A percentile compares a stretch with the other conserved stretches of the same genome.
Evolutionary conservation across 1,139 yeast genomes (phyloP).

Genomic region (Groenewaldozyma sp.): DNA sequence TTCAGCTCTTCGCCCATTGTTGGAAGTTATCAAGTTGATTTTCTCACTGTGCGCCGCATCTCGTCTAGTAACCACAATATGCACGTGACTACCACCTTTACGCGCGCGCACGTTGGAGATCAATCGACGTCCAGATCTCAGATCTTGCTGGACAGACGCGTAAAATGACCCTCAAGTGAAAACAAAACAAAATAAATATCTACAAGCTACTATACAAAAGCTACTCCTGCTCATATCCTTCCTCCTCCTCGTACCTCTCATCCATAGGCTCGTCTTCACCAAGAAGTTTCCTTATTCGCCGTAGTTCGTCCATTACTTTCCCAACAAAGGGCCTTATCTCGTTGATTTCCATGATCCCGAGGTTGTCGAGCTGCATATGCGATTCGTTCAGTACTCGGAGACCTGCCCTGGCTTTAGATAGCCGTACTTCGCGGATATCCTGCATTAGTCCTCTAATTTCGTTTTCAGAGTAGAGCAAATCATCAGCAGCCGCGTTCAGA

Average conservation of each 20-base stretch:
- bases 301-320: slow-evolving; percentile 68
- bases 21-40: no score
- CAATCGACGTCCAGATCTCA: no score
- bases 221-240: no score
- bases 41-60: no score
- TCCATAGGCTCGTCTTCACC: slow-evolving; percentile 21
- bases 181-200: no score
- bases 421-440: slow-evolving; percentile 75
- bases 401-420: slow-evolving; percentile 75
- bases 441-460: slow-evolving; percentile 61
- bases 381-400: slow-evolving; percentile 69
- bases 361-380: slow-evolving; percentile 73
- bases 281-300: slow-evolving; percentile 40
- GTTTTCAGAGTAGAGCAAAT: slow-evolving; percentile 57
- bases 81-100: background rate
- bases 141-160: no score
- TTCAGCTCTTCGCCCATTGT: slow-evolving; percentile 5
- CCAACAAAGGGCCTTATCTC: slow-evolving; percentile 79
- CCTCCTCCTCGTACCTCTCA: slow-evolving; percentile 6
- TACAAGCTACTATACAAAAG: no score
- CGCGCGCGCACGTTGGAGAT: background rate
- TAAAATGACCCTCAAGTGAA: no score
- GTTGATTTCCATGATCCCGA: slow-evolving; percentile 76
- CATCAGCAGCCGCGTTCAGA: slow-evolving; percentile 63
- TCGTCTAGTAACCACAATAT: background rate